Conservation (phyloP, 176 grass and related monocot species). For the Cymbopogon citratus region DNA sequence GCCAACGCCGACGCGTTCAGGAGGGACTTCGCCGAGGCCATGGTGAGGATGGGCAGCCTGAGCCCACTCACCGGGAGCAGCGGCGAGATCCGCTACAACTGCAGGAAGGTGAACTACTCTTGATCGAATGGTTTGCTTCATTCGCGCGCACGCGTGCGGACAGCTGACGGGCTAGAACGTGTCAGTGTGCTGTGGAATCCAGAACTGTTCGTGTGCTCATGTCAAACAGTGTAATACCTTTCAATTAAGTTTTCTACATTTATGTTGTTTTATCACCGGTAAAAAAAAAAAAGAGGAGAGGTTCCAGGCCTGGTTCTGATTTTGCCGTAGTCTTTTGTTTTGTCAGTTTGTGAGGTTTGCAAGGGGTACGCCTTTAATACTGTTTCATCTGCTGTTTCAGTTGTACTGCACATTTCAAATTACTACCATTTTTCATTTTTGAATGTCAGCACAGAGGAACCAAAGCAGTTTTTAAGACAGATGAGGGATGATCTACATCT, state of each 20-base stretch:
- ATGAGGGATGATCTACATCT: no score
- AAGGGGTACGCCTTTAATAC: no score
- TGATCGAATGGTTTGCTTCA: background rate
- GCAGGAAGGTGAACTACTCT: slow-evolving; percentile 51
- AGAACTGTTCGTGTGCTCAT: background rate
- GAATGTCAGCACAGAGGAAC: no score
- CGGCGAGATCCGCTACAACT: slow-evolving; percentile 66
- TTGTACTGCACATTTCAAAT: no score
- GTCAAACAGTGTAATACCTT: background rate
- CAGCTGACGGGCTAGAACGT: background rate
- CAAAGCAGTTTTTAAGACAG: no score
- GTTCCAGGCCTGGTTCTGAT: background rate
- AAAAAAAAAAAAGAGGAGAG: no score
- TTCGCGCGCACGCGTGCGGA: background rate
- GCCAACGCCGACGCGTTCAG: slow-evolving; percentile 44
- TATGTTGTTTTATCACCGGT: background rate
- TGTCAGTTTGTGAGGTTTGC: no score
- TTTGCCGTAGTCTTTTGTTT: no score
- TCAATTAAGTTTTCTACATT: background rate
- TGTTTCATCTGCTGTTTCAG: no score
- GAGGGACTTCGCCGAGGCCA: slow-evolving; percentile 64
- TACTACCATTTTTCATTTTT: no score
- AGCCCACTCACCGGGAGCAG: slow-evolving; percentile 49
- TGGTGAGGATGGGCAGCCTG: slow-evolving; percentile 64
- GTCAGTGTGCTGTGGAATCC: background rate